These are phyloP conservation scores for Vitis rupestris DNA, from an alignment of 164 flowering plant genomes.

Conservation along the genomic window DNA sequence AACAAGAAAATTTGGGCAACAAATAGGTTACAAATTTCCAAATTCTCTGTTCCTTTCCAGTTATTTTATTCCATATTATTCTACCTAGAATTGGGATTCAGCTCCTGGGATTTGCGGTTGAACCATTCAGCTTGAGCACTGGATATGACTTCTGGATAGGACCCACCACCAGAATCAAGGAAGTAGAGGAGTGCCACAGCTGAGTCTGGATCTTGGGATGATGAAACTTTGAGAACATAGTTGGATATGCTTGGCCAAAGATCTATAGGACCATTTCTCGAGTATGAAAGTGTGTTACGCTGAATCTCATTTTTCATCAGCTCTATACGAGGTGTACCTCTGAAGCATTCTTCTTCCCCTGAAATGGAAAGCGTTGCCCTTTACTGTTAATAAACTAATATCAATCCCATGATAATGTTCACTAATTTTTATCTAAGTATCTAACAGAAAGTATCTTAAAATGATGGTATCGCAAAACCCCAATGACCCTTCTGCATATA, in stretches of 20 bases:
- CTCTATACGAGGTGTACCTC: constrained; percentile 62
- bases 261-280: constrained; percentile 59
- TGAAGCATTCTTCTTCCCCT: constrained; percentile 57
- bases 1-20: background rate
- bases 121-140: constrained; percentile 84
- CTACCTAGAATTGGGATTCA: constrained; percentile 77
- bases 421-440: background rate
- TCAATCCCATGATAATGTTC: background rate
- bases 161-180: constrained; percentile 93
- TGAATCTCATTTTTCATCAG: constrained; percentile 61
- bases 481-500: no score
- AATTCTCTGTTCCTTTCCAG: background rate
- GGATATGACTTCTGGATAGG: constrained; percentile 86
- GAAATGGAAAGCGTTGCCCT: constrained; percentile 3
- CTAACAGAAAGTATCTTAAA: no score
- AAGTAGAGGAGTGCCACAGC: constrained; percentile 63
- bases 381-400: background rate
- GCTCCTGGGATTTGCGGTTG: constrained; percentile 38
- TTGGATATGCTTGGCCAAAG: constrained; percentile 94
- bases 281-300: constrained; percentile 38
- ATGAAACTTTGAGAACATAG: constrained; percentile 60
- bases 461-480: no score
- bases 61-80: background rate
- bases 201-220: constrained; percentile 33
- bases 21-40: no score